A percentile compares a stretch with the other conserved stretches of the same genome.
Evolutionary conservation across 139 green algal genomes (phyloP).

Genomic region (Eudorina sp.): DNA sequence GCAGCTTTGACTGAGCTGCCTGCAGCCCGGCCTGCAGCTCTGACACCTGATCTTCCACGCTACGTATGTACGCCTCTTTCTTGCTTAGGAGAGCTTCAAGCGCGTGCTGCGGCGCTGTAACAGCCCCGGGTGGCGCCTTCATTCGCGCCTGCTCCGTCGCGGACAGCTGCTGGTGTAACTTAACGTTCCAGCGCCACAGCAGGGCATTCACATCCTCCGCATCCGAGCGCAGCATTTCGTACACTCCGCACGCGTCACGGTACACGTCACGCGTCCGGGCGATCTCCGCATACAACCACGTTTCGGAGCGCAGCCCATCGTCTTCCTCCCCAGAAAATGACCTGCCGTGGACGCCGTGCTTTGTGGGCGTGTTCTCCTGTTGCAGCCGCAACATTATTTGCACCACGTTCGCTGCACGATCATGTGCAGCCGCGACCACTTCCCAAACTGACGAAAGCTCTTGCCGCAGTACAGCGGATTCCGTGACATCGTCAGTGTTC

Average conservation of each 20-base stretch:
- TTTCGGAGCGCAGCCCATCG: background rate
- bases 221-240: conserved; percentile 27
- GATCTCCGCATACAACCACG: background rate
- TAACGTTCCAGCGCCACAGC: conserved; percentile 25
- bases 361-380: background rate
- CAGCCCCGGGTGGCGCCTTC: background rate
- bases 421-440: background rate
- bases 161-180: background rate
- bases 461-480: background rate
- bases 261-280: background rate
- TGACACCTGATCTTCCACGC: background rate
- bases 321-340: background rate
- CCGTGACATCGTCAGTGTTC: background rate
- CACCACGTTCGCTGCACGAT: conserved; percentile 13
- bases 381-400: background rate
- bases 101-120: background rate
- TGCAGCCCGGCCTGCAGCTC: conserved; percentile 10
- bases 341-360: background rate
- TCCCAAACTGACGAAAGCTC: background rate
- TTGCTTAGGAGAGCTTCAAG: background rate
- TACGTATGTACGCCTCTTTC: background rate
- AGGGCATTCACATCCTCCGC: conserved; percentile 15
- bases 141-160: background rate
- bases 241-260: conserved; percentile 14
- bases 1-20: background rate